Conservation (phyloP, 768 basidiomycete species). For the Lentinula sp. region DNA sequence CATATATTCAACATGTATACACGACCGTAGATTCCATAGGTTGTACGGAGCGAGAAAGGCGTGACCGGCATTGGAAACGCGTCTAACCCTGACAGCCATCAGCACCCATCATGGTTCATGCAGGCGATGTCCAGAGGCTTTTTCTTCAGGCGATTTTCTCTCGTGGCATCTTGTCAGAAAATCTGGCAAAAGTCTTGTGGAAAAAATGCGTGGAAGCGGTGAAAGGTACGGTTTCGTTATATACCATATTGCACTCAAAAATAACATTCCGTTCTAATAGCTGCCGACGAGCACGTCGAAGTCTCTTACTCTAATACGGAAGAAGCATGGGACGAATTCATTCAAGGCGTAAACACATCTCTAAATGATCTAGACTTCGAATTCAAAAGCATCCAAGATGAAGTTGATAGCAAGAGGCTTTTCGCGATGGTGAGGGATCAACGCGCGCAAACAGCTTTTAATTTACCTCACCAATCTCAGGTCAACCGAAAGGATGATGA, state of each 20-base stretch:
- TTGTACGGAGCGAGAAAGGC: not conserved
- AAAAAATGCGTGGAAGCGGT: conserved; percentile 62
- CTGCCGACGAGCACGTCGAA: conserved; percentile 44
- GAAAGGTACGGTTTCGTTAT: conserved; percentile 39
- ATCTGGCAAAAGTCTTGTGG: conserved; percentile 63
- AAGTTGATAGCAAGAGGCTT: conserved; percentile 55
- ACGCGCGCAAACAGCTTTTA: not conserved
- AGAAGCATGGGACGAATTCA: conserved; percentile 54
- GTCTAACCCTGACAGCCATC: not conserved
- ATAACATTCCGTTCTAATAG: conserved; percentile 26
- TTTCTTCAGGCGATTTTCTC: conserved; percentile 79
- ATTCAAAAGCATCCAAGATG: conserved; percentile 57
- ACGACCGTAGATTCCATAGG: no score
- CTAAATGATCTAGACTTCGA: conserved; percentile 72
- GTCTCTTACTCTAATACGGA: conserved; percentile 34
- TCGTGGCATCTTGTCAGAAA: conserved; percentile 58
- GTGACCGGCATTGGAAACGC: not conserved
- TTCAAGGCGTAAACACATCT: conserved; percentile 51
- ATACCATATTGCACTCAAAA: not conserved
- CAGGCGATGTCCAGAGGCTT: conserved; percentile 66
- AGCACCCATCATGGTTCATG: conserved; percentile 29
- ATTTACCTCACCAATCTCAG: conserved; percentile 28
- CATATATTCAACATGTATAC: not conserved
- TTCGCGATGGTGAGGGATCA: conserved; percentile 57
- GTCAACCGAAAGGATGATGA: conserved; percentile 79